Percentiles rank a stretch among this genome's conserved stretches.
phyloP scores from a whole-genome alignment of 371 early-diverging fungal genomes.

The Apophysomyces sp. region DNA sequence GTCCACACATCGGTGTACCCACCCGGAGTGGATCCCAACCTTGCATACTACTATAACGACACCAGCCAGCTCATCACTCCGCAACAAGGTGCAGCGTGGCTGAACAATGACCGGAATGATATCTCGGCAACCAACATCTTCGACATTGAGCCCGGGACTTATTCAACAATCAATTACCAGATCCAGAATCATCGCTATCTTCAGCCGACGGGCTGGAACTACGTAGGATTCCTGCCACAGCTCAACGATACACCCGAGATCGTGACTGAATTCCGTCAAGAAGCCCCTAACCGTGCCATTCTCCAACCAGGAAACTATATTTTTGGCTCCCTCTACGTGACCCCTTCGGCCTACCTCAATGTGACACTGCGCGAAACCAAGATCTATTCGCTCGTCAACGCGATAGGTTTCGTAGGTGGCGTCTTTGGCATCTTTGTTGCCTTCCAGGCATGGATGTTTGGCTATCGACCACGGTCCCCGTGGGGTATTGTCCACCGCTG shows the following conservation, averaged over 20 bases:
- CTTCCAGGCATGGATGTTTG: constrained; percentile 32
- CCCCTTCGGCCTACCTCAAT: constrained; percentile 7
- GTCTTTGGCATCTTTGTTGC: constrained; percentile 31
- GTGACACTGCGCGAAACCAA: constrained; percentile 17
- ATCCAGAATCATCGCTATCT: constrained; percentile 18
- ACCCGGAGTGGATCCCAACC: constrained; percentile 23
- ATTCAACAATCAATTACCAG: constrained; percentile 17
- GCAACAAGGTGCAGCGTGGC: constrained; percentile 10
- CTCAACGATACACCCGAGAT: constrained; percentile 16
- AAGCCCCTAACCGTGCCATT: neutral
- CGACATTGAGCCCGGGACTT: constrained; percentile 12
- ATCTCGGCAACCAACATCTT: constrained; percentile 19
- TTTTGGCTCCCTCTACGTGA: constrained; percentile 8
- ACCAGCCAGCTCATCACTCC: constrained; percentile 7
- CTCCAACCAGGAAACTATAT: neutral
- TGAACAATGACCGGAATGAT: constrained; percentile 23
- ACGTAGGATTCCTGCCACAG: constrained; percentile 20
- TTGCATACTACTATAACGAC: constrained; percentile 11
- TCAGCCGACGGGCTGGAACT: constrained; percentile 22
- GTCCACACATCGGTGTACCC: constrained; percentile 26
- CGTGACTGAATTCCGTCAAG: constrained; percentile 9
- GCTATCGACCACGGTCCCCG: constrained; percentile 39
- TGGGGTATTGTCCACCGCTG: constrained; percentile 39
- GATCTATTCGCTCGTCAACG: constrained; percentile 23
- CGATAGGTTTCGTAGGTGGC: constrained; percentile 32